Evolutionary conservation across 768 basidiomycete genomes (phyloP), one percentile per base, ranked within the genome.

Genomic region (Kwoniella botswanensis): DNA sequence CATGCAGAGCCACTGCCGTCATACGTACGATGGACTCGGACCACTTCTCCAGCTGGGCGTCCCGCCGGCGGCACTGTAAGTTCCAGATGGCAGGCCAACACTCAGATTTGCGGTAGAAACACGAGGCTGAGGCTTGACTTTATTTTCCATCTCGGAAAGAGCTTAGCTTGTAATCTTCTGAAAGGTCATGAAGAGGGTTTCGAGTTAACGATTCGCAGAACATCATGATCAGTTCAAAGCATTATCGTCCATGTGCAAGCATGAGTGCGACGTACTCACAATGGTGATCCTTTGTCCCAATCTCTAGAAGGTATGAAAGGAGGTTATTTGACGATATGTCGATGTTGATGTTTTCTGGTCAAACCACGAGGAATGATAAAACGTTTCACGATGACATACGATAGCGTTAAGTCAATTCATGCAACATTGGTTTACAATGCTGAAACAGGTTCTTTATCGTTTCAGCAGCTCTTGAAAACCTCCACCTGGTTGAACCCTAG

Each of bases 1-100:
- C 17, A 24, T 50, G 60, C 42, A 15, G 52, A 21, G 53, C n/a
- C n/a, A 12, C 53, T 4, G 9, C n/a, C n/a, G 3, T 13, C 53
- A 55, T 24, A 59, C 41, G 2, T 46, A 64, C 69, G 70, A 65
- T 29, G 59, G 53, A 46, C 63, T 71, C 2, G 57, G 57, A 1
- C 65, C 64, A 44, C 65, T 65, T 22, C 63, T 57, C 69, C 62
- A 70, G 44, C 63, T 70, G 18, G 69, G 62, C 1, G 63, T 65
- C 12, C 69, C 69, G 5, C 44, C 57, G 9, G 69, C 42, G 5
- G 63, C 58, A 50, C 63, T 70, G 21, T 60, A 60, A 17, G n/a
- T 44, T 6, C 59, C 56, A 17, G 62, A 57, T 6, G 60, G 29
- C 21, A 69, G 12, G 21, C 61, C 52, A 9, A 26, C 42, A 18